Evolutionary conservation across 1,284 basidiomycete species (phyloP).

Genomic region (Microbotryomycetes sp.): DNA sequence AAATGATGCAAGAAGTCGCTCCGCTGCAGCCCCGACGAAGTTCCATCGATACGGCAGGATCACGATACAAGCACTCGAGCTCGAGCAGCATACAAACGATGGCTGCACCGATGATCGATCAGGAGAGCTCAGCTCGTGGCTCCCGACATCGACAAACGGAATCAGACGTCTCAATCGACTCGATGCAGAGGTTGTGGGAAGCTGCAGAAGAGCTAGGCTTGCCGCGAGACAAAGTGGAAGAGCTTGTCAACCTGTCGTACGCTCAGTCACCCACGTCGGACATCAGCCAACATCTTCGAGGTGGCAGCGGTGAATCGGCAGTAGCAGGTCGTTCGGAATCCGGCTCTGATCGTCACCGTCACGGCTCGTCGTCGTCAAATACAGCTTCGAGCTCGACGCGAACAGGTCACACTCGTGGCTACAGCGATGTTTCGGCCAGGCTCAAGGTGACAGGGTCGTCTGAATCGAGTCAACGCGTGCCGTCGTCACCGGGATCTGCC

Average conservation of each 20-base stretch:
- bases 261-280: slow-evolving; percentile 13
- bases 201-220: slow-evolving; percentile 28
- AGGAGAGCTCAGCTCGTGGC: not conserved
- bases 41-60: not conserved
- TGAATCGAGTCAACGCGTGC: not conserved
- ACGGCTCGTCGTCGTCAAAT: not conserved
- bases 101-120: not conserved
- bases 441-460: too few species aligned
- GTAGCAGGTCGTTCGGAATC: not conserved
- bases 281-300: not conserved
- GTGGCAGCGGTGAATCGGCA: not conserved
- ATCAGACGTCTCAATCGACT: slow-evolving; percentile 3
- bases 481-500: not conserved
- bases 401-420: not conserved
- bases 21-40: not conserved
- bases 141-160: not conserved
- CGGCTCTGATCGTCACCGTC: not conserved
- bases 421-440: slow-evolving; percentile 3
- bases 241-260: slow-evolving; percentile 27
- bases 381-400: not conserved
- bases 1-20: not conserved
- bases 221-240: slow-evolving; percentile 18
- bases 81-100: not conserved
- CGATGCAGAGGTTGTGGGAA: slow-evolving; percentile 20
- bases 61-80: not conserved